Base-by-base conservation (phyloP, 164 flowering plant genomes). In the Berberis thunbergii region DNA sequence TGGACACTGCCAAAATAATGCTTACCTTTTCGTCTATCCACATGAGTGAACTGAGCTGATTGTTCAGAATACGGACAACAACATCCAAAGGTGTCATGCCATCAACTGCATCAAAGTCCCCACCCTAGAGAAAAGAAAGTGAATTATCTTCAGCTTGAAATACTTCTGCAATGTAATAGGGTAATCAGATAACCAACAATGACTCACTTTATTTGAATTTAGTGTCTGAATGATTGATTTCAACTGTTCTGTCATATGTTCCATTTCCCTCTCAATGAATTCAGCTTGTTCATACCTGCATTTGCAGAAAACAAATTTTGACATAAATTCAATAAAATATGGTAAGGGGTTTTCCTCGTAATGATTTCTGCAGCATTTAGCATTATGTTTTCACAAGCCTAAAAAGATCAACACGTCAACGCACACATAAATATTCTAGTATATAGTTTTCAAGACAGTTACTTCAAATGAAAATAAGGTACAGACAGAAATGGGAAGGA, bases 21-120 rank as follows among this genome's bases (percentile, higher is more conserved):
- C 80, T 68, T 49, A 91, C 97, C 96, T 91, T 95, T 72, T 95
- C 97, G 76, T 95, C 97, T 58, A 95, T 85, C 97, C 92, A 91
- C 97, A 87, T 83, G 54, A 95, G 77, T 48, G 97, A 89, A 74
- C 88, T 89, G 45, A 95, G 80, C 69, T 95, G 99, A 73, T 91
- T 91, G 80, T 91, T 95, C 54, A 91, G 76, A 70, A 95, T 91
- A 60, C 83, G 75, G 44, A 85, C 91, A 64, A 86, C 96, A 54
- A 72, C 86, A 75, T 95, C 99, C 49, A 89, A 61, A 9, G 99
- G 97, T 69, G 74, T 75, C 88, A 86, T 83, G 46, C 88, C 85
- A 74, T 88, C 96, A 42, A 74, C 63, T 43, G 79, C 75, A 49
- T 94, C 91, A 63, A 91, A 84, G 67, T 84, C 93, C 63, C 96